Evolutionary conservation across 257 asterid genomes (phyloP).

Genomic region (Coffea eugenioides): DNA sequence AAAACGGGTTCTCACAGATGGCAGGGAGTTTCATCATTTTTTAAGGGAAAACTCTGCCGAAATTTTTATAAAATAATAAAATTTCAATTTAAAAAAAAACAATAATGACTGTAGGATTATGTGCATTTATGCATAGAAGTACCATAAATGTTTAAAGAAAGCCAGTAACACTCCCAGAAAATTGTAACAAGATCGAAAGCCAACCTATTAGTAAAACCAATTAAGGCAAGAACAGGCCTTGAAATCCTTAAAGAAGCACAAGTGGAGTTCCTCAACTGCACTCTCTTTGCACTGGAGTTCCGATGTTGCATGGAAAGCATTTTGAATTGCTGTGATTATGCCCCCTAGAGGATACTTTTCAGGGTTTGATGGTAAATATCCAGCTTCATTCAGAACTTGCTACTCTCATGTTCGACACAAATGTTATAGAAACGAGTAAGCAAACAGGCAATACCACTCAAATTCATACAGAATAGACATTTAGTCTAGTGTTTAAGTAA

Average conservation of each 20-base stretch:
- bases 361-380: conserved; percentile 82
- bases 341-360: conserved; percentile 89
- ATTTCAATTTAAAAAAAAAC: too few relatives aligned
- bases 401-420: conserved; percentile 25
- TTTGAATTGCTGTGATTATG: conserved; percentile 72
- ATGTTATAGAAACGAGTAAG: background rate
- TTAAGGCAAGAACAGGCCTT: conserved; percentile 44
- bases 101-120: background rate
- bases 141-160: background rate
- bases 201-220: background rate
- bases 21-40: too few relatives aligned
- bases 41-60: too few relatives aligned
- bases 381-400: conserved; percentile 71
- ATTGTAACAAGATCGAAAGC: background rate
- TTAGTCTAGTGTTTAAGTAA: background rate
- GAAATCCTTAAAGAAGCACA: conserved; percentile 89
- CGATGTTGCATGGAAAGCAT: conserved; percentile 79
- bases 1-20: too few relatives aligned
- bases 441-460: background rate
- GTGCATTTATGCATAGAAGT: background rate
- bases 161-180: background rate
- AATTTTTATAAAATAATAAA: too few relatives aligned
- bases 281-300: conserved; percentile 62
- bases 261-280: conserved; percentile 70
- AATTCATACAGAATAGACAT: background rate